phyloP scores from a whole-genome alignment of 495 filamentous ascomycete genomes.

The Pseudevernia furfuracea region DNA sequence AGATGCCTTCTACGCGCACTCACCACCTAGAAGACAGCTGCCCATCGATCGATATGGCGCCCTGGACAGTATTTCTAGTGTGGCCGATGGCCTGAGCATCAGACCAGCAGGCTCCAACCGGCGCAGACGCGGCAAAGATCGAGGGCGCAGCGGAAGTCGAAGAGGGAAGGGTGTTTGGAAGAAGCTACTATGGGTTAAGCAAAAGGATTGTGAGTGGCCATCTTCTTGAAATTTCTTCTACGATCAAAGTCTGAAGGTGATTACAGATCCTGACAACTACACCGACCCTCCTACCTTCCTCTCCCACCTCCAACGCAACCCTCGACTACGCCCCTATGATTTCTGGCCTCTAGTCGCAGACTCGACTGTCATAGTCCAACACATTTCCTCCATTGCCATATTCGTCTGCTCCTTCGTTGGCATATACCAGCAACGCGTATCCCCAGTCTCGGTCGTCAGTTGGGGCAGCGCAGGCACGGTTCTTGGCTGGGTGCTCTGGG shows the following conservation, averaged over 20 bases:
- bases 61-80: conserved; percentile 27
- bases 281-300: conserved; percentile 91
- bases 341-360: conserved; percentile 96
- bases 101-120: conserved; percentile 27
- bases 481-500: conserved; percentile 84
- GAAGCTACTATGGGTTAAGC: conserved; percentile 96
- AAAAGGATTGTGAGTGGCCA: conserved; percentile 59
- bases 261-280: conserved; percentile 89
- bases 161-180: conserved; percentile 70
- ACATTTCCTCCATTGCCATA: conserved; percentile 87
- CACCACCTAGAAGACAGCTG: conserved; percentile 48
- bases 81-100: conserved; percentile 27
- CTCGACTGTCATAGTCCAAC: conserved; percentile 93
- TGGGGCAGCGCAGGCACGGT: conserved; percentile 77
- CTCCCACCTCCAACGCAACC: conserved; percentile 91
- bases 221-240: background rate
- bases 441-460: conserved; percentile 76
- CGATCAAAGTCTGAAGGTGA: conserved; percentile 11
- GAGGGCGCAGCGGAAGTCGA: conserved; percentile 50
- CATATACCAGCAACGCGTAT: conserved; percentile 77
- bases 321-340: conserved; percentile 87
- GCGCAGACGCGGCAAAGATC: conserved; percentile 44
- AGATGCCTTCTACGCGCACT: conserved; percentile 64
- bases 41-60: conserved; percentile 26
- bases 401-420: conserved; percentile 91